These are phyloP conservation scores for Stephania japonica DNA, from an alignment of 164 flowering plant species.

Conservation along the genomic window DNA sequence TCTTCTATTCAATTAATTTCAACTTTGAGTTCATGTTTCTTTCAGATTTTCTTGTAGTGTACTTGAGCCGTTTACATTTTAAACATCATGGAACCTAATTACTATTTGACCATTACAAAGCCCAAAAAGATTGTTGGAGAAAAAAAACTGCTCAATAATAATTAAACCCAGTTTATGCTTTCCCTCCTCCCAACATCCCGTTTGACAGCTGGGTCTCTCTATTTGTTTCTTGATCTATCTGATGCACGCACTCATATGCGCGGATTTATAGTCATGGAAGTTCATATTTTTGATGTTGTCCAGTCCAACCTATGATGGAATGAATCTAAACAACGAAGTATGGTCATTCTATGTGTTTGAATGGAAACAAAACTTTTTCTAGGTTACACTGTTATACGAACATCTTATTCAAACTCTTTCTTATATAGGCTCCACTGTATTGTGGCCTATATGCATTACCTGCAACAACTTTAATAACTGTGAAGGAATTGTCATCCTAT, in stretches of 20 bases:
- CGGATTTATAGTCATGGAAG: neutral
- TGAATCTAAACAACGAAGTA: too few species aligned
- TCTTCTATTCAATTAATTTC: neutral
- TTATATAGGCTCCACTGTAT: too few species aligned
- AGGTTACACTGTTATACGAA: too few species aligned
- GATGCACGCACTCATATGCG: neutral
- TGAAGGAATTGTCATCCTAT: too few species aligned
- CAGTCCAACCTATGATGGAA: too few species aligned
- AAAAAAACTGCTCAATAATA: neutral
- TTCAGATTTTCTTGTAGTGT: neutral
- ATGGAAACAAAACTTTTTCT: too few species aligned
- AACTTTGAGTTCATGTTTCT: neutral
- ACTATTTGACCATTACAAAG: neutral
- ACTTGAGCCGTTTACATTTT: neutral
- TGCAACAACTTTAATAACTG: too few species aligned
- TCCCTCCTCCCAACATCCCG: neutral
- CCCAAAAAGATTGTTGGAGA: neutral
- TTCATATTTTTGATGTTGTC: too few species aligned
- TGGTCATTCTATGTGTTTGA: too few species aligned
- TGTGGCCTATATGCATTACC: too few species aligned
- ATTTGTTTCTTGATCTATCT: neutral
- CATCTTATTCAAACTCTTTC: too few species aligned
- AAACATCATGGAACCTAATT: too few species aligned
- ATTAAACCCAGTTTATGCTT: neutral
- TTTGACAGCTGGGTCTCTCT: neutral